Base-by-base conservation (phyloP, 495 filamentous ascomycete genomes). In the Aspergillus saccharolyticus region DNA sequence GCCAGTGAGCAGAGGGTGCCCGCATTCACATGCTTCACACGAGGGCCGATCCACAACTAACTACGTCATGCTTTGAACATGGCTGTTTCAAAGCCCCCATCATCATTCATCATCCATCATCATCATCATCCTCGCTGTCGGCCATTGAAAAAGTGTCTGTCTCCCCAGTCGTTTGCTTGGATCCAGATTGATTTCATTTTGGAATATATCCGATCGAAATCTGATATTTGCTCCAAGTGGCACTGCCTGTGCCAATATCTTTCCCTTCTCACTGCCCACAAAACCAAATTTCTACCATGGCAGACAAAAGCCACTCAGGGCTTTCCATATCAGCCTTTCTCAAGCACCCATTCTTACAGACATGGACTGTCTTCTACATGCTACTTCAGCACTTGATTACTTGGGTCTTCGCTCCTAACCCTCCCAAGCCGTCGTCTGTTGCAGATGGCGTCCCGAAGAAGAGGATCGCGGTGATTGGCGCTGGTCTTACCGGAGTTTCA, bases 401-500 rank as follows among this genome's bases (percentile, higher is more conserved):
- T 66, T 81, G 78, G 58, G 52, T 92, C 44, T 83, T 94, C 55
- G 82, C 89, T 0, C 89, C 89, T 0, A 73, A 69, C 2, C 88
- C 89, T 16, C 90, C 88, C 0, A 78, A 77, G 15, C 83, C 84
- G 14, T 70, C 76, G 18, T 68, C 77, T 1, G 59, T 67, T 6
- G 70, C 86, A 28, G 67, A 76, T 30, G 72, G 83, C 22, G 46
- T 70, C 19, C 68, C 66, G 5, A 64, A 66, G 20, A 89, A 88
- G 42, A 83, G 82, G 55, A 80, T 94, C 51, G 90, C 89, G n/a
- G 73, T 94, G 47, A 90, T 94, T 59, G 90, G 89, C 5, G 87
- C 89, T 20, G 89, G 90, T 8, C 72, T 95, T 44, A 96, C 90
- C 0, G 90, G 90, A 43, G 83, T 95, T 3, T 90, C 88, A 0